Percentiles rank a stretch among this genome's conserved stretches.
Conservation (phyloP, 1,284 basidiomycete species). For the Moesziomyces aphidis region DNA sequence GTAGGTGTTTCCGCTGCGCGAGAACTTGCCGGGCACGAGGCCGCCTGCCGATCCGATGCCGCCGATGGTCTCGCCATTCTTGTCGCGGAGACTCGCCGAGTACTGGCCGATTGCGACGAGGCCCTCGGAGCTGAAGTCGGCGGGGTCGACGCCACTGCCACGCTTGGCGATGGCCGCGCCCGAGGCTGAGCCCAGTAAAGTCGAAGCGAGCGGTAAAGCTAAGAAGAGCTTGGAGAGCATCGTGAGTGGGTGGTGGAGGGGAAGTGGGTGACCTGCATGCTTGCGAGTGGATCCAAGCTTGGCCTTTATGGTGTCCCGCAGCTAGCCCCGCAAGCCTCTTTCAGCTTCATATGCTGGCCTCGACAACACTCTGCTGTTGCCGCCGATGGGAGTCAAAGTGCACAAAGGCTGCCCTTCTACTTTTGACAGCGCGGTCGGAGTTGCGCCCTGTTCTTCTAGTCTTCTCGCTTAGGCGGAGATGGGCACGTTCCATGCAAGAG, state of each 20-base stretch:
- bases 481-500: neutral
- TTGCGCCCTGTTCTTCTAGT: neutral
- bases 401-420: neutral
- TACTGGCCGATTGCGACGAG: conserved; percentile 68
- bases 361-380: too few species aligned
- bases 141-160: conserved; percentile 28
- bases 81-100: conserved; percentile 58
- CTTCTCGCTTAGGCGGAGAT: too few species aligned
- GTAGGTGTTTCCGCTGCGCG: conserved; percentile 57
- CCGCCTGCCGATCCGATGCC: conserved; percentile 60
- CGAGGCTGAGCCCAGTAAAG: conserved; percentile 5
- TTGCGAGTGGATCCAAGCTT: neutral
- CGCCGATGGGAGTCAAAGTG: neutral
- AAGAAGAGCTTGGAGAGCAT: conserved; percentile 19
- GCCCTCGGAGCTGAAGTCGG: conserved; percentile 64
- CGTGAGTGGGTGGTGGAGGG: conserved; percentile 1
- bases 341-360: too few species aligned
- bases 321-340: too few species aligned
- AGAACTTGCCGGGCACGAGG: conserved; percentile 34
- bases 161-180: conserved; percentile 19
- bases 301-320: too few species aligned
- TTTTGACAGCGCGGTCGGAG: conserved; percentile 1
- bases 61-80: conserved; percentile 66
- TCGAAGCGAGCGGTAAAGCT: conserved; percentile 16
- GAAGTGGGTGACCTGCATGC: neutral